Percentiles rank a stretch among this genome's conserved stretches.
Conservation (phyloP, 345 rosid genomes). For the Eutrema heterophyllum region DNA sequence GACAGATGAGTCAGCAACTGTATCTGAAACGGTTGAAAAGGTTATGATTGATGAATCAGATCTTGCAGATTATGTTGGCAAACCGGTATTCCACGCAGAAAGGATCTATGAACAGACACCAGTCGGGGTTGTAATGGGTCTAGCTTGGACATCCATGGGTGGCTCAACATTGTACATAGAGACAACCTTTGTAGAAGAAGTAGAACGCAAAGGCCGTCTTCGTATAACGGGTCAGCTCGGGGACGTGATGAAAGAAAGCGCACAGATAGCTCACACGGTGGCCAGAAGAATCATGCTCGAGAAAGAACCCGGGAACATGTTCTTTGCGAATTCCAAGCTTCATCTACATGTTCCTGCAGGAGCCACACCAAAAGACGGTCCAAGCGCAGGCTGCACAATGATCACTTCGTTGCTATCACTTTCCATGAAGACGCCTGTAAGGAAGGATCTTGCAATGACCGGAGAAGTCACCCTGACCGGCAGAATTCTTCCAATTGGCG, state of each 20-base stretch:
- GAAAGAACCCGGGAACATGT: conserved; percentile 53
- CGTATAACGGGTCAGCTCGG: conserved; percentile 82
- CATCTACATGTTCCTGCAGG: conserved; percentile 92
- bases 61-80: conserved; percentile 71
- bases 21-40: conserved; percentile 45
- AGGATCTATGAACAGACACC: conserved; percentile 80
- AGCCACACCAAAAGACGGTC: conserved; percentile 84
- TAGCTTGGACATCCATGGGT: conserved; percentile 97
- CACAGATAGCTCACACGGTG: conserved; percentile 78
- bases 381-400: conserved; percentile 94
- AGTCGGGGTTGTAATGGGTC: conserved; percentile 92
- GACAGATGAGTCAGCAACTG: too few species aligned
- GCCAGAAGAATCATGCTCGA: conserved; percentile 58
- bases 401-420: conserved; percentile 84
- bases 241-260: conserved; percentile 95
- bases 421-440: conserved; percentile 64
- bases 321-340: conserved; percentile 65
- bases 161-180: conserved; percentile 93
- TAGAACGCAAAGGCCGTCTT: conserved; percentile 70
- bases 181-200: conserved; percentile 70
- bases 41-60: conserved; percentile 53
- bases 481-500: conserved; percentile 80
- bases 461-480: conserved; percentile 83
- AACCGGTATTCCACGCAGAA: conserved; percentile 83
- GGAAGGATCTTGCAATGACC: conserved; percentile 81